Evolutionary conservation across 2,329 filamentous ascomycete genomes (phyloP).

Genomic region (Mycosphaerella sp.): DNA sequence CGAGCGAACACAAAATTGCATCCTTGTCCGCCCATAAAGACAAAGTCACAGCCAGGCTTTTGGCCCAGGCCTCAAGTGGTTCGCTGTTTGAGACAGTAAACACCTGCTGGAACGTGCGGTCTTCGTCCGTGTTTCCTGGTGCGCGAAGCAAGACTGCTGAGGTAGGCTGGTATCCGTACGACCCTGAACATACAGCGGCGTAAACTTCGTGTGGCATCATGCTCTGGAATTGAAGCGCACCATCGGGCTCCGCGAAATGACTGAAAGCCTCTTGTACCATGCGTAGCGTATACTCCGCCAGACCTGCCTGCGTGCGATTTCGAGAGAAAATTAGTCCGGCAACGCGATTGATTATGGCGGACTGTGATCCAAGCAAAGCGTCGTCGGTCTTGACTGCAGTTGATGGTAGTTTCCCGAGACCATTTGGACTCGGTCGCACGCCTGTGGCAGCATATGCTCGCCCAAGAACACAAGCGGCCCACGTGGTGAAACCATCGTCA

Average conservation of each 20-base stretch:
- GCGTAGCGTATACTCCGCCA: slow-evolving; percentile 40
- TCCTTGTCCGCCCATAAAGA: slow-evolving; percentile 55
- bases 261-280: slow-evolving; percentile 19
- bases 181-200: slow-evolving; percentile 23
- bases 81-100: slow-evolving; percentile 13
- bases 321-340: slow-evolving; percentile 22
- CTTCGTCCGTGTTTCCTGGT: background rate
- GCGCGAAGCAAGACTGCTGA: slow-evolving; percentile 5
- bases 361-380: slow-evolving; percentile 26
- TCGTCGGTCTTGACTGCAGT: background rate
- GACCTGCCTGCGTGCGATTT: slow-evolving; percentile 37
- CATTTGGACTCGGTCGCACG: slow-evolving; percentile 8
- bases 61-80: slow-evolving; percentile 25
- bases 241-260: slow-evolving; percentile 10
- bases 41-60: slow-evolving; percentile 22
- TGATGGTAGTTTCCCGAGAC: background rate
- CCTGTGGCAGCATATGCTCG: slow-evolving; percentile 62
- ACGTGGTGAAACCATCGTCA: slow-evolving; percentile 49
- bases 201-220: slow-evolving; percentile 26
- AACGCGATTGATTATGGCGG: slow-evolving; percentile 36
- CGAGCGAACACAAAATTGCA: slow-evolving; percentile 63
- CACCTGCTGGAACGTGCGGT: slow-evolving; percentile 16
- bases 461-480: slow-evolving; percentile 80
- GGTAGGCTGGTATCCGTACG: slow-evolving; percentile 27
- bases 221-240: slow-evolving; percentile 27